Evolutionary conservation across 495 filamentous ascomycete species (phyloP).

Genomic region (Penicillium longicatenatum): DNA sequence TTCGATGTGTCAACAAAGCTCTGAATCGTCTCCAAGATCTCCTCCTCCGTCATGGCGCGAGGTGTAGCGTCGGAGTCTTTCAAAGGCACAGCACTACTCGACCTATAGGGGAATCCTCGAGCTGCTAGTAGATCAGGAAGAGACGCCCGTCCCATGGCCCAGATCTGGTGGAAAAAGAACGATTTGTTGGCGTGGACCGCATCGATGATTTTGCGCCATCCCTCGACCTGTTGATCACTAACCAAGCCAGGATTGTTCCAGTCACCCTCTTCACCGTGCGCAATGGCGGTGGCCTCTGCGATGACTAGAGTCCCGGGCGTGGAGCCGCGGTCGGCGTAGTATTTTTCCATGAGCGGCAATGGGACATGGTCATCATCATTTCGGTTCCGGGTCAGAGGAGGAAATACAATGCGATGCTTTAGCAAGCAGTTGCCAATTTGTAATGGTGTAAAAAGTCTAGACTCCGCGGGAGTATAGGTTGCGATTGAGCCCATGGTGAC

Average conservation of each 20-base stretch:
- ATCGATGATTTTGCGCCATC: constrained; percentile 8
- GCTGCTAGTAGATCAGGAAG: not conserved
- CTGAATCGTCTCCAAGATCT: constrained; percentile 51
- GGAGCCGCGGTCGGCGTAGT: constrained; percentile 10
- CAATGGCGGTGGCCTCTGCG: constrained; percentile 6
- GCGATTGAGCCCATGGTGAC: constrained; percentile 7
- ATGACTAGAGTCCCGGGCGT: constrained; percentile 6
- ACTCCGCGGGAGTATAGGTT: constrained; percentile 2
- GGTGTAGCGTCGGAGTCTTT: constrained; percentile 22
- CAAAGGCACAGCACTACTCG: constrained; percentile 7
- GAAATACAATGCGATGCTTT: constrained; percentile 1
- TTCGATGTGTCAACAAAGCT: constrained; percentile 59
- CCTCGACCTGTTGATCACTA: constrained; percentile 3
- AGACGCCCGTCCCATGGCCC: constrained; percentile 10
- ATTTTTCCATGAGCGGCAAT: constrained; percentile 10
- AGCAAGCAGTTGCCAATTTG: constrained; percentile 4
- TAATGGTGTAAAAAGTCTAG: constrained; percentile 7
- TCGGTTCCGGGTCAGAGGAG: constrained; percentile 6
- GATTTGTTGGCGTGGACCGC: constrained; percentile 10
- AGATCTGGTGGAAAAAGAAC: constrained; percentile 11
- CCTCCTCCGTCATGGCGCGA: constrained; percentile 47
- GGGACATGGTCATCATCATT: constrained; percentile 9
- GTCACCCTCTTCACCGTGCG: constrained; percentile 7
- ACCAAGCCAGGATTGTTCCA: constrained; percentile 7
- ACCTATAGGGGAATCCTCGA: constrained; percentile 8